These are phyloP conservation scores for Coemansia sp. DNA, from an alignment of 192 early-diverging fungal genomes.

Conservation along the genomic window DNA sequence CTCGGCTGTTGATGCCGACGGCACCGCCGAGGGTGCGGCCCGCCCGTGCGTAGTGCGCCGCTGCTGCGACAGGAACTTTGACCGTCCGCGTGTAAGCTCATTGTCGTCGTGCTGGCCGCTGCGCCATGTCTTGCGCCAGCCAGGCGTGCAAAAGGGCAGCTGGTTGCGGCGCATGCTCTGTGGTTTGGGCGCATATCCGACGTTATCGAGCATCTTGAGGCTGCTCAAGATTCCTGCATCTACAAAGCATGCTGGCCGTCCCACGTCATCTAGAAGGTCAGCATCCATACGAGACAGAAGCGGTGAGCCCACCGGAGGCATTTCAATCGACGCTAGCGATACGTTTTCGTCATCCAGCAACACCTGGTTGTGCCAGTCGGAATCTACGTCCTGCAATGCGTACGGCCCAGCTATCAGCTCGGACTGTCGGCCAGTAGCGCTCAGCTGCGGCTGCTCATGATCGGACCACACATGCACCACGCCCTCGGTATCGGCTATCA, in stretches of 20 bases:
- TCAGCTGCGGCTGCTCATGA: slow-evolving; percentile 62
- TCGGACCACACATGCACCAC: slow-evolving; percentile 78
- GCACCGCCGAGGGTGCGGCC: neutral
- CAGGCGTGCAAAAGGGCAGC: slow-evolving; percentile 23
- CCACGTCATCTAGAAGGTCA: slow-evolving; percentile 65
- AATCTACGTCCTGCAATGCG: neutral
- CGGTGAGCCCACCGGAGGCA: slow-evolving; percentile 70
- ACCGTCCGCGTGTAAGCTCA: slow-evolving; percentile 44
- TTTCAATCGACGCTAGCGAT: slow-evolving; percentile 73
- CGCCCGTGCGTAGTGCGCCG: slow-evolving; percentile 32
- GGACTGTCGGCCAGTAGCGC: slow-evolving; percentile 24
- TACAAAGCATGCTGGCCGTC: slow-evolving; percentile 69
- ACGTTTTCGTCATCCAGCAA: slow-evolving; percentile 38
- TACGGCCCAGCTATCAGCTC: slow-evolving; percentile 3
- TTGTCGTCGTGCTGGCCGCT: slow-evolving; percentile 26
- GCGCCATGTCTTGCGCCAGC: slow-evolving; percentile 35
- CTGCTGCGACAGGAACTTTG: slow-evolving; percentile 47
- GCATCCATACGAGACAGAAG: slow-evolving; percentile 78
- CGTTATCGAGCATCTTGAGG: slow-evolving; percentile 88
- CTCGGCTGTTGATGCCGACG: neutral
- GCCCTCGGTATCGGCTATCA: slow-evolving; percentile 75
- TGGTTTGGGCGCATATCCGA: slow-evolving; percentile 90
- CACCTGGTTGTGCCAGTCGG: too few species aligned
- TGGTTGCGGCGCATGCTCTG: slow-evolving; percentile 78
- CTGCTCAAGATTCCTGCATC: slow-evolving; percentile 71